These are phyloP conservation scores for Ogataea hybrid DNA, from an alignment of 1,139 yeast species.

Conservation along the genomic window DNA sequence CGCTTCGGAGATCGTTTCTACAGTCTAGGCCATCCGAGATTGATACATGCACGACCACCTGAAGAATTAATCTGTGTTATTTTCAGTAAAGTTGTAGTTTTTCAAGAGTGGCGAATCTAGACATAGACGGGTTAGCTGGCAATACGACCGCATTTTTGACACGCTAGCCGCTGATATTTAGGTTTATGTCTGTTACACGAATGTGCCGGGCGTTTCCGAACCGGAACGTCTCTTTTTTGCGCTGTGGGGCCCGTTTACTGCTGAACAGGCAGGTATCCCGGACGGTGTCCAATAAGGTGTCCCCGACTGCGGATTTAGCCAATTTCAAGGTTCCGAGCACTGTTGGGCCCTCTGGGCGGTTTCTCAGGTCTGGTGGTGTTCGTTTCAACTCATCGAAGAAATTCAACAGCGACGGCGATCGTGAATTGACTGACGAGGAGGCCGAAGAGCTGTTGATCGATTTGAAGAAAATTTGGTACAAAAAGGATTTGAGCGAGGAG, in stretches of 20 bases:
- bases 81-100: neutral
- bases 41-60: constrained; percentile 3
- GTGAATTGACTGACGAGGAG: constrained; percentile 29
- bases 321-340: neutral
- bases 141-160: neutral
- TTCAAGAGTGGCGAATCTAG: constrained; percentile 6
- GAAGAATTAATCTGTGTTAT: neutral
- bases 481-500: constrained; percentile 21
- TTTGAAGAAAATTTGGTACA: constrained; percentile 28
- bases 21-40: constrained; percentile 46
- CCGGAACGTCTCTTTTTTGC: neutral
- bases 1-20: constrained; percentile 89
- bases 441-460: constrained; percentile 23
- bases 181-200: constrained; percentile 1
- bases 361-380: neutral
- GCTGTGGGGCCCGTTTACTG: constrained; percentile 2
- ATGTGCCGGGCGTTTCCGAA: neutral
- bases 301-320: neutral
- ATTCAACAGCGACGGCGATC: constrained; percentile 21
- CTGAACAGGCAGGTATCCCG: neutral
- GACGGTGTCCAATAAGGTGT: neutral
- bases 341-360: neutral
- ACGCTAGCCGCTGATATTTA: neutral
- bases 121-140: neutral
- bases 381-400: constrained; percentile 18